Percentiles rank a stretch among this genome's conserved stretches.
phyloP scores from a whole-genome alignment of 2,329 filamentous ascomycete genomes.

The Tympanopsis confertula region DNA sequence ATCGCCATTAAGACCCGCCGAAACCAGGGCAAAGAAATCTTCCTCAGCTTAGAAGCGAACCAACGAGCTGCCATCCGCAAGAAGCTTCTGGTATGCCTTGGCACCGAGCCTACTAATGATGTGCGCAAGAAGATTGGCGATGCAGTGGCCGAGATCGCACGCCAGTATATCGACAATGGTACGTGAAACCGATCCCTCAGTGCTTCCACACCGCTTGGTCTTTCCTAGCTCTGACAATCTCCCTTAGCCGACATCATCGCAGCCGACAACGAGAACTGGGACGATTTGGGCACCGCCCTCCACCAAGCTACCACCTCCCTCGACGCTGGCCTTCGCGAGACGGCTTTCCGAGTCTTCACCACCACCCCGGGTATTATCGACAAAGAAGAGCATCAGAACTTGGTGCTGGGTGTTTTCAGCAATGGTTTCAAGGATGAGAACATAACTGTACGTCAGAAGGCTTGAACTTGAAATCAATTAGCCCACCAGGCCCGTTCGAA shows the following conservation, averaged over 20 bases:
- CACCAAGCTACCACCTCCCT: slow-evolving; percentile 83
- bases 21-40: slow-evolving; percentile 70
- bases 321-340: slow-evolving; percentile 76
- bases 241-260: not conserved
- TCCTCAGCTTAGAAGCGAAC: slow-evolving; percentile 64
- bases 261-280: slow-evolving; percentile 80
- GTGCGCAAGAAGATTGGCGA: slow-evolving; percentile 95
- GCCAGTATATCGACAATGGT: slow-evolving; percentile 91
- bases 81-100: slow-evolving; percentile 70
- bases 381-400: slow-evolving; percentile 77
- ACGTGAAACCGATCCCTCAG: too few relatives aligned
- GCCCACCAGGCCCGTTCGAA: not conserved
- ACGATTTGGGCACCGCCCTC: slow-evolving; percentile 65
- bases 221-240: not conserved
- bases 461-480: not conserved
- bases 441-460: slow-evolving; percentile 46
- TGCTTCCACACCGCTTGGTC: too few relatives aligned
- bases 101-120: slow-evolving; percentile 57
- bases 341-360: slow-evolving; percentile 87
- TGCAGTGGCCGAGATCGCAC: slow-evolving; percentile 88
- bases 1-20: slow-evolving; percentile 85
- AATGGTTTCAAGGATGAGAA: slow-evolving; percentile 86
- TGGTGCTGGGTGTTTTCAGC: slow-evolving; percentile 78
- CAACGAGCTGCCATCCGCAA: slow-evolving; percentile 70
- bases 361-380: slow-evolving; percentile 93